Evolutionary conservation across 352 stramenopile species (phyloP), one percentile per base, ranked within the genome.

Genomic region (Globisporangium nunn): DNA sequence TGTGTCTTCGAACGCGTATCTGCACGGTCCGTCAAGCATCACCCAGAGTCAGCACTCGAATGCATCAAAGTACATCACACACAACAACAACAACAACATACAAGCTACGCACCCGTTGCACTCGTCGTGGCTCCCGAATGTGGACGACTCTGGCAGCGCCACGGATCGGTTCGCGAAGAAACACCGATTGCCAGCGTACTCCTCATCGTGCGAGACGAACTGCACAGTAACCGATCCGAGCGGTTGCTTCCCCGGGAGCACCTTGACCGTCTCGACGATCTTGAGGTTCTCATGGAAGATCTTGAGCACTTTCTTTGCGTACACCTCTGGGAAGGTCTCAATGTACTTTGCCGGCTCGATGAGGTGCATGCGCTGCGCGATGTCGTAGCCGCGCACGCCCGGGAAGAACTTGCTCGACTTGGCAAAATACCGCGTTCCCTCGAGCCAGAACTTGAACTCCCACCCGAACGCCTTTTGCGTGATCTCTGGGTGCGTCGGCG

Each of bases 331-430:
- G 58, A 87, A 87, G 3, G 74, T 82, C 23, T 85, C 74, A 30
- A 84, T 74, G 71, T 87, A 85, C 56, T 77, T 69, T 40, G 61
- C 58, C 12, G 60, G 61, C 29, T 85, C 71, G 8, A 88, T 66
- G 33, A 63, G 66, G 52, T 84, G 75, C 63, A 78, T 78, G 4
- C 77, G 77, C 59, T 81, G 68, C 8, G 71, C 73, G 31, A 88
- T 53, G 37, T 88, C 78, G 52, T 70, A 52, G 8, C 75, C 75
- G n/a, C 61, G 70, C 44, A 86, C 69, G 15, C 63, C 62, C 5
- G 66, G 71, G 61, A 85, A 88, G 56, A 88, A 88, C 64, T 88
- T 88, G 55, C 64, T 59, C 6, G 75, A 74, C 45, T 70, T 75
- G 15, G 70, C 78, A n/a, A 67, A 88, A 54, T 83, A 88, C 41